Percentiles rank a stretch among this genome's conserved stretches.
phyloP scores from a whole-genome alignment of 164 flowering plant species.

The Protea cynaroides region DNA sequence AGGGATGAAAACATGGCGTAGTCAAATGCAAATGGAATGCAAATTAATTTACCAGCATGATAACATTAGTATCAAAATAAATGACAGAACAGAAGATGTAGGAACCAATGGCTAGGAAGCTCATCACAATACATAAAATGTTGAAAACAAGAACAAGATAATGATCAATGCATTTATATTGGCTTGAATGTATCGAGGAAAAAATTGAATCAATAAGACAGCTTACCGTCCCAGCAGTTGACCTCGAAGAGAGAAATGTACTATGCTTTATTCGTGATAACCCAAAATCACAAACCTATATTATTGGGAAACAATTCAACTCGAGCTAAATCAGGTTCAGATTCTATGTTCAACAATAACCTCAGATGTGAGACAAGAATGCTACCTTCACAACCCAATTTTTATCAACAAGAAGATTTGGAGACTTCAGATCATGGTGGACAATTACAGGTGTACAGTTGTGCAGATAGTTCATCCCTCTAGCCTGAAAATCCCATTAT shows the following conservation, averaged over 20 bases:
- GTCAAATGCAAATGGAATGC: no score
- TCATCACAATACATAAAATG: no score
- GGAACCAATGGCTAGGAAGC: no score
- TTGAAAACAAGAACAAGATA: not conserved
- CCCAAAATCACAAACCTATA: conserved; percentile 93
- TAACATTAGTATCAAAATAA: no score
- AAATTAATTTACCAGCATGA: no score
- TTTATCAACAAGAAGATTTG: conserved; percentile 96
- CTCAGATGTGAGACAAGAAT: conserved; percentile 1
- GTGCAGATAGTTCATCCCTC: conserved; percentile 97
- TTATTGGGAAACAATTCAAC: conserved; percentile 3
- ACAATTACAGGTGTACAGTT: conserved; percentile 77
- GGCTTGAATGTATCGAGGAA: not conserved
- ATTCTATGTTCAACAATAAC: not conserved
- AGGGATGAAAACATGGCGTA: no score
- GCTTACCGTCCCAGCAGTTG: conserved; percentile 94
- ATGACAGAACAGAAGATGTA: no score
- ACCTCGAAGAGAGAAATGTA: conserved; percentile 87
- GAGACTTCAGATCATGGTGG: conserved; percentile 94
- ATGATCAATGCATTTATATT: not conserved
- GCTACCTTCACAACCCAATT: conserved; percentile 96
- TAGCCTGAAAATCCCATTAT: conserved; percentile 51
- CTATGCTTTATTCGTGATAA: conserved; percentile 81
- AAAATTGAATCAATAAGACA: not conserved
- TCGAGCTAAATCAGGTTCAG: not conserved